Conservation (phyloP, 2,329 filamentous ascomycete species). For the Paecilomyces variotii region DNA sequence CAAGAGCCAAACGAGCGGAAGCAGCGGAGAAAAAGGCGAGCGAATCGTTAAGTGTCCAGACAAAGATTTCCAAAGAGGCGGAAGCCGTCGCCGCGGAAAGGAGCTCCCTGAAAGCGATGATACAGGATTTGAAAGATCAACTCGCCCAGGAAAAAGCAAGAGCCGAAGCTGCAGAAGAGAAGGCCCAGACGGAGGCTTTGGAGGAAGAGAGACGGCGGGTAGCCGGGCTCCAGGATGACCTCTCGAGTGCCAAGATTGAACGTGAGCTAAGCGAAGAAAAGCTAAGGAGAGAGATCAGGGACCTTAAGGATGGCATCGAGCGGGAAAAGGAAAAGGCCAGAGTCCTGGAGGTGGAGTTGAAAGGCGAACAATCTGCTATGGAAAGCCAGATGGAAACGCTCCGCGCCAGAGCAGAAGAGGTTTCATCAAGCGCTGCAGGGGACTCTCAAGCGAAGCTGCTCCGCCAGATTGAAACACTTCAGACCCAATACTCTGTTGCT, state of each 20-base stretch:
- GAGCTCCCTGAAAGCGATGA: constrained; percentile 54
- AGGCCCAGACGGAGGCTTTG: constrained; percentile 58
- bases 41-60: constrained; percentile 47
- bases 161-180: constrained; percentile 59
- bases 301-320: constrained; percentile 64
- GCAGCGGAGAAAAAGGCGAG: constrained; percentile 48
- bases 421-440: constrained; percentile 69
- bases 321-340: constrained; percentile 63
- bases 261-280: constrained; percentile 68
- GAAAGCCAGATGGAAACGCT: constrained; percentile 88
- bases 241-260: constrained; percentile 62
- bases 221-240: constrained; percentile 53
- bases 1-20: constrained; percentile 56
- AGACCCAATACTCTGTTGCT: constrained; percentile 89
- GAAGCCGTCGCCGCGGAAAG: constrained; percentile 56
- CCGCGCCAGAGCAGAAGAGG: constrained; percentile 79
- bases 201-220: constrained; percentile 55
- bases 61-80: constrained; percentile 49
- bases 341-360: constrained; percentile 66
- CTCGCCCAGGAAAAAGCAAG: constrained; percentile 59
- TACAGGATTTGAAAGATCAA: constrained; percentile 62
- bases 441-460: constrained; percentile 84
- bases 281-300: constrained; percentile 58
- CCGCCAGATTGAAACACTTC: constrained; percentile 87
- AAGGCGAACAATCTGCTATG: constrained; percentile 65